These are phyloP conservation scores for Eutrema heterophyllum DNA, from an alignment of 345 rosid species.

Conservation along the genomic window DNA sequence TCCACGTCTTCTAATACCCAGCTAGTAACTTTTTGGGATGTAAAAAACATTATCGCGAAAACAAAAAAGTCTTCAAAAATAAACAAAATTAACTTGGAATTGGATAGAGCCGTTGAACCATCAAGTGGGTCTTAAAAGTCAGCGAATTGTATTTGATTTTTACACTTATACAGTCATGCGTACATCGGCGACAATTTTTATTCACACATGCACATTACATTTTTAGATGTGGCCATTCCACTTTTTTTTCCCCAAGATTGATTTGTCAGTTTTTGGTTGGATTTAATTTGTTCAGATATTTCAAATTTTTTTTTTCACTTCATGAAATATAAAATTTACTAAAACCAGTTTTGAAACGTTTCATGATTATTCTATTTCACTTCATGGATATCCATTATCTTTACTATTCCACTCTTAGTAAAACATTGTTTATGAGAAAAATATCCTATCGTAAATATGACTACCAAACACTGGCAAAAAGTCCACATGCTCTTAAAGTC, in stretches of 20 bases:
- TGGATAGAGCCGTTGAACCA: slow-evolving; percentile 25
- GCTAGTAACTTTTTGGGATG: background rate
- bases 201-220: slow-evolving; percentile 3
- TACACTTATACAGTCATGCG: background rate
- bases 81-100: background rate
- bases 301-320: background rate
- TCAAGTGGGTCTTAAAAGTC: slow-evolving; percentile 11
- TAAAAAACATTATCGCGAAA: background rate
- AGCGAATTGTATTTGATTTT: slow-evolving; percentile 4
- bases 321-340: background rate
- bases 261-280: background rate
- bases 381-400: background rate
- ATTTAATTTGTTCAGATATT: background rate
- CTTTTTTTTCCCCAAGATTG: background rate
- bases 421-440: too few species aligned
- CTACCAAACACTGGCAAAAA: background rate
- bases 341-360: background rate
- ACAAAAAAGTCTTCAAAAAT: background rate
- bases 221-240: background rate
- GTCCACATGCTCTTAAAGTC: slow-evolving; percentile 12
- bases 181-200: slow-evolving; percentile 11
- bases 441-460: background rate
- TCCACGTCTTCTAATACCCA: background rate
- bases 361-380: background rate
- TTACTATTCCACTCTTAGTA: background rate